Evolutionary conservation across 208 protist species (phyloP), one percentile per base, ranked within the genome.

Genomic region (Naegleria gruberi): DNA sequence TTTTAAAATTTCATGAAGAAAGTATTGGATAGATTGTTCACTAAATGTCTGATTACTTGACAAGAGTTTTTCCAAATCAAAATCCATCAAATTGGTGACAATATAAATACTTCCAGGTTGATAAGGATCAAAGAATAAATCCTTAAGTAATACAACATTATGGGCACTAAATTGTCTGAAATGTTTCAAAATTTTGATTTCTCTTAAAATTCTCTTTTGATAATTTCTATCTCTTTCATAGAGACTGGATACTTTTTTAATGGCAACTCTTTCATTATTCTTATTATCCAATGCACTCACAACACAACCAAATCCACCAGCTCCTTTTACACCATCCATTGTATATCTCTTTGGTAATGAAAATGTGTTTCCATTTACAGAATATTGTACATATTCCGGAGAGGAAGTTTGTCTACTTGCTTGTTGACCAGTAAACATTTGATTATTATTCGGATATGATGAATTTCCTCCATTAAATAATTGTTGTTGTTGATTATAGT

Each of bases 181-280:
- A 88, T 65, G 45, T 88, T 42, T 88, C 12, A 88, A 26, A 43
- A 88, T 65, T 57, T 88, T 88, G 15, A 88, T 65, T 65, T 88
- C 84, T 65, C 84, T 88, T 30, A 88, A 65, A 65, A 88, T 88
- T 65, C 45, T 4, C 30, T 88, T 88, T 42, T 88, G 84, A 41
- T 44, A 88, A 65, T 88, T 40, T 7, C 37, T 88, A 26, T 88
- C 45, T 51, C 45, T 34, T 88, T 88, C 84, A 37, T 40, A 88
- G 1, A 88, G 30, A 26, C 17, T 65, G 41, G 37, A 17, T 43
- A 88, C n/a, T 65, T 88, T 88, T 41, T 88, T 88, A 19, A 88
- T 88, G 19, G 84, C 84, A 12, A 88, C 84, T 65, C 46, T 88
- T 65, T 88, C 45, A 1, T 42, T 42, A 4, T 43, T 88, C 15